Conservation (phyloP, 345 rosid species). For the Kandelia obovata region DNA sequence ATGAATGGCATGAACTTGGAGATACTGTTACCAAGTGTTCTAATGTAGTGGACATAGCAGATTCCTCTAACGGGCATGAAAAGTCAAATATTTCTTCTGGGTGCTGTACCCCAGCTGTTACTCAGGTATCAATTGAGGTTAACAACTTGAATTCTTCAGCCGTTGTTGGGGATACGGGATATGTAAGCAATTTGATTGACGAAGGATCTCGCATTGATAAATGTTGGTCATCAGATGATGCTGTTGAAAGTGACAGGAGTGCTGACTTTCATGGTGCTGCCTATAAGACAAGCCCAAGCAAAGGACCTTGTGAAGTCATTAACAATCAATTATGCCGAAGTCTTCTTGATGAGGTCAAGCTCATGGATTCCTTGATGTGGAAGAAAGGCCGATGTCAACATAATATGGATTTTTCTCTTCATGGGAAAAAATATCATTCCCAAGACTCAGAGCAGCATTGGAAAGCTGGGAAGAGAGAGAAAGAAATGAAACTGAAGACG, state of each 20-base stretch:
- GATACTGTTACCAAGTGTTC: constrained; percentile 20
- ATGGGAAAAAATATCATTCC: constrained; percentile 22
- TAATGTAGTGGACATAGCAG: constrained; percentile 16
- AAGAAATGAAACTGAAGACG: constrained; percentile 22
- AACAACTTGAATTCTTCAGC: constrained; percentile 31
- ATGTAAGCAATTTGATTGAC: constrained; percentile 32
- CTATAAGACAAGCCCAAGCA: constrained; percentile 19
- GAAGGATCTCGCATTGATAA: constrained; percentile 47
- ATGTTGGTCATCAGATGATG: constrained; percentile 51
- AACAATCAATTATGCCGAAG: constrained; percentile 28
- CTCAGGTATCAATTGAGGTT: constrained; percentile 37
- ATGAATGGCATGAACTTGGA: constrained; percentile 18
- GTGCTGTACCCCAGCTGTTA: constrained; percentile 38
- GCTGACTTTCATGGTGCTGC: constrained; percentile 24
- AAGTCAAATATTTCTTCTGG: constrained; percentile 46
- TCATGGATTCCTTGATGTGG: constrained; percentile 44
- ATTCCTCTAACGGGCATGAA: constrained; percentile 31
- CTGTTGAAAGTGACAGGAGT: constrained; percentile 45
- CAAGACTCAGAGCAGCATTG: constrained; percentile 13
- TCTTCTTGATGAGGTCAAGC: constrained; percentile 58
- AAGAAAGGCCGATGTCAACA: constrained; percentile 29
- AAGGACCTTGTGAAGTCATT: constrained; percentile 15
- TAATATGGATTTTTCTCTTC: constrained; percentile 16
- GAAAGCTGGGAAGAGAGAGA: constrained; percentile 39
- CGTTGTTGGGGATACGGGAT: constrained; percentile 26